These are phyloP conservation scores for Pseudogymnoascus sp. DNA, from an alignment of 2,329 filamentous ascomycete genomes.

Conservation along the genomic window DNA sequence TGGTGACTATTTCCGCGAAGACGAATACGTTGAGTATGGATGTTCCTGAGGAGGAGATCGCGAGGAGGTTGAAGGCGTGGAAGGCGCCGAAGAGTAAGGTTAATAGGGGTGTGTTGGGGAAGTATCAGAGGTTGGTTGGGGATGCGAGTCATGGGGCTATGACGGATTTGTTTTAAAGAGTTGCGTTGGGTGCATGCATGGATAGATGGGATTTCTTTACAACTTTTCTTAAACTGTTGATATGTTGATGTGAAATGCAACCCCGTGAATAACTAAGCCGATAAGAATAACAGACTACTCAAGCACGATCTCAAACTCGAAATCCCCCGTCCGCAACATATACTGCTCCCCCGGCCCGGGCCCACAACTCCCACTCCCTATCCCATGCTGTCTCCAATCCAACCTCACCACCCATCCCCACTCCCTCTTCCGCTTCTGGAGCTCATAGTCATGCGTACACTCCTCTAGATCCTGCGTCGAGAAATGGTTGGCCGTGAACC, in stretches of 20 bases:
- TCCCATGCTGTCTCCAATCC: conserved; percentile 53
- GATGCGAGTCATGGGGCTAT: conserved; percentile 89
- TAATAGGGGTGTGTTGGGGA: conserved; percentile 75
- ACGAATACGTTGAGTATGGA: conserved; percentile 62
- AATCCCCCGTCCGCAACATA: conserved; percentile 31
- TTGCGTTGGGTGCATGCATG: not conserved
- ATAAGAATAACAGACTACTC: not conserved
- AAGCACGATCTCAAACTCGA: conserved; percentile 10
- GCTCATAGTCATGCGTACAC: conserved; percentile 51
- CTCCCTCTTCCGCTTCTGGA: conserved; percentile 39
- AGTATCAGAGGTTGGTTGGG: conserved; percentile 80
- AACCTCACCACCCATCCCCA: conserved; percentile 49
- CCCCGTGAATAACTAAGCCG: not conserved
- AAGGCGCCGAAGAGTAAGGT: conserved; percentile 62
- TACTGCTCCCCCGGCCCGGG: conserved; percentile 45
- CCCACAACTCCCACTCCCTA: conserved; percentile 55
- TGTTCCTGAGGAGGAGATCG: conserved; percentile 60
- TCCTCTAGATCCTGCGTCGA: conserved; percentile 43
- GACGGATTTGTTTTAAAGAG: conserved; percentile 57
- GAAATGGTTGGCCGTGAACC: conserved; percentile 51
- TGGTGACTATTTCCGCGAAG: conserved; percentile 78
- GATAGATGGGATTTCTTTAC: not conserved
- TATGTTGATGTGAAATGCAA: not conserved
- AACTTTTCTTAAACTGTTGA: too few relatives aligned
- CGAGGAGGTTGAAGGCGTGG: conserved; percentile 56